A percentile compares a stretch with the other conserved stretches of the same genome.
phyloP scores from a whole-genome alignment of 177 flowering plant genomes.

The Vitis hybrid region DNA sequence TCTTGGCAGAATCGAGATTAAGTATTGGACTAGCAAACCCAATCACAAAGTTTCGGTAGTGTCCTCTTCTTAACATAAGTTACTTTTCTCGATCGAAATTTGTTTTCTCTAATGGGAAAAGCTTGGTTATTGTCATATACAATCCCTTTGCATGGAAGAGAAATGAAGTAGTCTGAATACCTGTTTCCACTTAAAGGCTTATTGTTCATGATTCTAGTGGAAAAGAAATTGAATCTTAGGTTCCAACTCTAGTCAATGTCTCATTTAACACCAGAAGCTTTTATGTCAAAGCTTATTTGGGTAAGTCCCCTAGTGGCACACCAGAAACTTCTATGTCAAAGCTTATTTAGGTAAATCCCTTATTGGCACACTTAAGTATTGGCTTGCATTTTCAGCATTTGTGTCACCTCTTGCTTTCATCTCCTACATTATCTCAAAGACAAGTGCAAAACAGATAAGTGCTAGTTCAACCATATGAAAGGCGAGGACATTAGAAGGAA shows the following conservation, averaged over 20 bases:
- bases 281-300: no score
- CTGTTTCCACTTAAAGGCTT: slow-evolving; percentile 54
- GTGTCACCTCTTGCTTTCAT: slow-evolving; percentile 91
- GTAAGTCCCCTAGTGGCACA: no score
- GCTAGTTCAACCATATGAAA: slow-evolving; percentile 35
- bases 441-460: slow-evolving; percentile 37
- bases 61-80: slow-evolving; percentile 88
- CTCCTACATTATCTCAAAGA: slow-evolving; percentile 54
- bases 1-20: slow-evolving; percentile 42
- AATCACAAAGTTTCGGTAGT: slow-evolving; percentile 65
- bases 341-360: slow-evolving; percentile 66
- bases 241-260: slow-evolving; percentile 51
- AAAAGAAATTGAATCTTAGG: slow-evolving; percentile 62
- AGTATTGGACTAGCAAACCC: slow-evolving; percentile 31
- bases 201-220: slow-evolving; percentile 69
- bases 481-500: slow-evolving; percentile 26
- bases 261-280: slow-evolving; percentile 39
- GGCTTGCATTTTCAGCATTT: slow-evolving; percentile 76
- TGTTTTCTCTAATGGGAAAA: slow-evolving; percentile 50
- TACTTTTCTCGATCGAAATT: slow-evolving; percentile 86
- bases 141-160: slow-evolving; percentile 91
- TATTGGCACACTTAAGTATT: slow-evolving; percentile 44
- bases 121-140: slow-evolving; percentile 68
- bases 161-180: slow-evolving; percentile 72
- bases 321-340: slow-evolving; percentile 35